phyloP scores from a whole-genome alignment of 2,329 filamentous ascomycete genomes.

The Juglanconis sp. region DNA sequence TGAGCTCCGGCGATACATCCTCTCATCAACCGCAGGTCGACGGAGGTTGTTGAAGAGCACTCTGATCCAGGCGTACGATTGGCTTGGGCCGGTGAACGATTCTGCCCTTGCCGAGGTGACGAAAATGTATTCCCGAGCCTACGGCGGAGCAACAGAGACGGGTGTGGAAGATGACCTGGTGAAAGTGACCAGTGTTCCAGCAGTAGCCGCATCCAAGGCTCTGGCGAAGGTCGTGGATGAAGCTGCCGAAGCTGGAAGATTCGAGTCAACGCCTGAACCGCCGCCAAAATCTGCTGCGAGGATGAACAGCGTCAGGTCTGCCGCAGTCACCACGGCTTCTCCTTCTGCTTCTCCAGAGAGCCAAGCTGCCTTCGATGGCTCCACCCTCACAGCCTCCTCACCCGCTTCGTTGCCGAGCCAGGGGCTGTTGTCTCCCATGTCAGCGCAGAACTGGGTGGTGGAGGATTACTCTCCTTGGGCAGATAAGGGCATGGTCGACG shows the following conservation, averaged over 20 bases:
- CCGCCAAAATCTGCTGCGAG: not conserved
- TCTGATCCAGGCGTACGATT: conserved; percentile 54
- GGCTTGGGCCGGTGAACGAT: conserved; percentile 48
- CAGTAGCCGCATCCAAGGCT: not conserved
- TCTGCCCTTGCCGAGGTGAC: conserved; percentile 52
- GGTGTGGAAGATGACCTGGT: conserved; percentile 41
- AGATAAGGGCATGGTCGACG: not conserved
- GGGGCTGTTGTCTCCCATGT: not conserved
- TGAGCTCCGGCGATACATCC: conserved; percentile 57
- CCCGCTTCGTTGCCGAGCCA: not conserved
- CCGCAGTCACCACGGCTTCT: not conserved
- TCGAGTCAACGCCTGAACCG: not conserved
- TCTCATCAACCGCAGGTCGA: conserved; percentile 44
- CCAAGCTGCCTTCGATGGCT: not conserved
- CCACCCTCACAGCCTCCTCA: not conserved
- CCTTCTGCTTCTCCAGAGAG: not conserved
- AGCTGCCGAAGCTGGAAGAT: not conserved
- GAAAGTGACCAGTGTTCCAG: not conserved
- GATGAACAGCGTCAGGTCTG: not conserved
- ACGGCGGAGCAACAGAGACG: conserved; percentile 49
- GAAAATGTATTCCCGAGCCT: conserved; percentile 53
- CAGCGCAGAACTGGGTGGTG: not conserved
- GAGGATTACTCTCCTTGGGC: not conserved
- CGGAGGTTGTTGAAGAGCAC: conserved; percentile 47
- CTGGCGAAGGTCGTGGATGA: not conserved